phyloP scores from a whole-genome alignment of 495 filamentous ascomycete species.

The Aspergillus homomorphus region DNA sequence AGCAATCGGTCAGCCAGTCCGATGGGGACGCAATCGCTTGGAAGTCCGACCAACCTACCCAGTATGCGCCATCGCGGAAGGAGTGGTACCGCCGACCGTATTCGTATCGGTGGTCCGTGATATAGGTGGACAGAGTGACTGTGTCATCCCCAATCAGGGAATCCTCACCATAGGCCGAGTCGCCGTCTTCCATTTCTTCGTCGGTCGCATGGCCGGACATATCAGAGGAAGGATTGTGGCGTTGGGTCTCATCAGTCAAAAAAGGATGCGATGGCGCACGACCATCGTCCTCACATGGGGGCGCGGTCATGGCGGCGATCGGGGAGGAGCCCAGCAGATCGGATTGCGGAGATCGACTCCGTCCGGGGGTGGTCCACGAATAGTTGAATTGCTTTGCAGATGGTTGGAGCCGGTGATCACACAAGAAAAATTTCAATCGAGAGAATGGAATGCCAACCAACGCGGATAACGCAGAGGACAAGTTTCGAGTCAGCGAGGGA shows the following conservation, averaged over 20 bases:
- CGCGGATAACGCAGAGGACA: neutral
- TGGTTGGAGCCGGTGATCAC: neutral
- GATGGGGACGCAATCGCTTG: neutral
- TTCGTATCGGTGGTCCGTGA: slow-evolving; percentile 39
- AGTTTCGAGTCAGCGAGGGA: no score
- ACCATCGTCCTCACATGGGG: slow-evolving; percentile 9
- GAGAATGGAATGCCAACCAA: no score
- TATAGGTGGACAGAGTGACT: slow-evolving; percentile 21
- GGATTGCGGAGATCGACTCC: slow-evolving; percentile 6
- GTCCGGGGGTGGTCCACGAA: neutral
- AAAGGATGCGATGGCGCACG: neutral
- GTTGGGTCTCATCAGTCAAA: neutral
- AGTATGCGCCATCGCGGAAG: slow-evolving; percentile 59
- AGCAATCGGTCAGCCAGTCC: neutral
- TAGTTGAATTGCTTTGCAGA: neutral
- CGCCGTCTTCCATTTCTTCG: slow-evolving; percentile 16
- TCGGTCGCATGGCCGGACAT: slow-evolving; percentile 6
- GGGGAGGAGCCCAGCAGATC: slow-evolving; percentile 1
- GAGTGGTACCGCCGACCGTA: slow-evolving; percentile 66
- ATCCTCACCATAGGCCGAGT: slow-evolving; percentile 26
- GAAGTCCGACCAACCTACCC: slow-evolving; percentile 15
- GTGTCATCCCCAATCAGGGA: slow-evolving; percentile 23
- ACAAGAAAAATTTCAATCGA: neutral
- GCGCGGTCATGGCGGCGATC: slow-evolving; percentile 11
- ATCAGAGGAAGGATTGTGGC: neutral